Evolutionary conservation across 2,329 filamentous ascomycete genomes (phyloP).

Genomic region (Diaporthe citri): DNA sequence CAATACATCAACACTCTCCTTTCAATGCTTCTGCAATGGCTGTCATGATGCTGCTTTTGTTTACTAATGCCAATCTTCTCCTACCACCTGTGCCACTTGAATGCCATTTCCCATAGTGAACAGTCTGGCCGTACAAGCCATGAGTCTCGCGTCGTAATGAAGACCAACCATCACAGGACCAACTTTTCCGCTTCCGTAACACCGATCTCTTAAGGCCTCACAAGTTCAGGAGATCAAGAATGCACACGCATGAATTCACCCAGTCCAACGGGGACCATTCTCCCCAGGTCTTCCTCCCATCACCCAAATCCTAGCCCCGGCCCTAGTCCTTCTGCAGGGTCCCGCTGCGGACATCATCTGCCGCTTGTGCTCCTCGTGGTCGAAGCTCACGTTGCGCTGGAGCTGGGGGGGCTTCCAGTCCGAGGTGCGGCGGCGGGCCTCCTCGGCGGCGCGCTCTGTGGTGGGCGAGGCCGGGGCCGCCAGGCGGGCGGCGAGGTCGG

Average conservation of each 20-base stretch:
- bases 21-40: background rate
- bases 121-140: background rate
- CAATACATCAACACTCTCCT: slow-evolving; percentile 32
- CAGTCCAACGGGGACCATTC: background rate
- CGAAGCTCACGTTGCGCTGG: slow-evolving; percentile 68
- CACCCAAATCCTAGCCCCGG: background rate
- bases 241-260: background rate
- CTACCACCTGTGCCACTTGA: background rate
- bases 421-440: slow-evolving; percentile 51
- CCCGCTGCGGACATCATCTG: slow-evolving; percentile 57
- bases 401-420: slow-evolving; percentile 66
- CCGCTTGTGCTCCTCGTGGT: slow-evolving; percentile 66
- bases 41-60: background rate
- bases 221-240: background rate
- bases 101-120: background rate
- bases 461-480: slow-evolving; percentile 42
- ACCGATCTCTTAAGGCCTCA: background rate
- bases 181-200: background rate
- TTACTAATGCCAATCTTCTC: background rate
- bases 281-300: background rate
- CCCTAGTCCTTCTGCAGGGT: slow-evolving; percentile 44
- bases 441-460: slow-evolving; percentile 41
- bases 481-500: slow-evolving; percentile 41
- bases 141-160: no score
- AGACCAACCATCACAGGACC: background rate